phyloP scores from a whole-genome alignment of 2,329 filamentous ascomycete genomes.

The Pseudopithomyces maydicus region DNA sequence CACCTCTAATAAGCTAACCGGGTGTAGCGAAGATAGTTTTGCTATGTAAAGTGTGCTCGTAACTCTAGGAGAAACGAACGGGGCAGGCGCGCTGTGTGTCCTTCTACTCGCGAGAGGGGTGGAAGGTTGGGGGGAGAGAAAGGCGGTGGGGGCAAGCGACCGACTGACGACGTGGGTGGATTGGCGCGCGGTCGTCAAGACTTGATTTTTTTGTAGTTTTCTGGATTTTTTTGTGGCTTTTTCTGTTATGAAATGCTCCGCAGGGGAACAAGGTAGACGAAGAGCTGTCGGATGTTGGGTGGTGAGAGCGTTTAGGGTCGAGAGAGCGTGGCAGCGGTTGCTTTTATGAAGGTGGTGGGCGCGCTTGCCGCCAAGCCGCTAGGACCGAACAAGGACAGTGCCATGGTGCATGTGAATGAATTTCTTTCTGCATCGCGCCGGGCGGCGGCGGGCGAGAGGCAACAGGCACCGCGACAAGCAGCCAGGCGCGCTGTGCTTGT shows the following conservation, averaged over 20 bases:
- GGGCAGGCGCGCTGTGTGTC: conserved; percentile 24
- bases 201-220: conserved; percentile 43
- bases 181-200: conserved; percentile 36
- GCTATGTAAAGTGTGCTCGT: conserved; percentile 21
- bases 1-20: conserved; percentile 32
- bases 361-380: conserved; percentile 6
- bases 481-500: not conserved
- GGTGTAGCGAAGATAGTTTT: conserved; percentile 23
- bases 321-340: conserved; percentile 12
- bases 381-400: conserved; percentile 4
- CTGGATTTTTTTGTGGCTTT: conserved; percentile 47
- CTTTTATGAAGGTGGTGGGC: conserved; percentile 6
- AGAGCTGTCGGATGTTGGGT: conserved; percentile 27
- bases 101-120: conserved; percentile 24
- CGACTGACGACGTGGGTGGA: conserved; percentile 26
- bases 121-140: conserved; percentile 23
- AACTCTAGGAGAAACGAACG: conserved; percentile 25
- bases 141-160: conserved; percentile 36
- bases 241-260: conserved; percentile 43
- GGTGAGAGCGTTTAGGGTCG: conserved; percentile 29
- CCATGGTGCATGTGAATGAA: conserved; percentile 5
- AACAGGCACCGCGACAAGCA: not conserved
- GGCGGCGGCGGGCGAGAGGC: not conserved
- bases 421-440: not conserved
- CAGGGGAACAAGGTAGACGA: conserved; percentile 36